Conservation (phyloP, 805 yeast species). For the Barnettozyma siamensis region DNA sequence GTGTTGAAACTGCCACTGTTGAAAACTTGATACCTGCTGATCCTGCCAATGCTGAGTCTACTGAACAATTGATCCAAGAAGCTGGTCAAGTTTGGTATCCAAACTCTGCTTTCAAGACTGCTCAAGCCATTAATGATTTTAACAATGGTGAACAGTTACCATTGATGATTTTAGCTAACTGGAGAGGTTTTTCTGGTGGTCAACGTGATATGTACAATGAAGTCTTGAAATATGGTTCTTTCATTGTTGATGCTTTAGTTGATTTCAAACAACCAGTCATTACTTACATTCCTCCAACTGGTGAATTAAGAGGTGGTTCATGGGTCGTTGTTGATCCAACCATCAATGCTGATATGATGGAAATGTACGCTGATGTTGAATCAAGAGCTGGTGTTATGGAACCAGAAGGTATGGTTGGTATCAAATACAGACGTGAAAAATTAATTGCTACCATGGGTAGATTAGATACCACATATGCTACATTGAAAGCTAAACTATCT, state of each 20-base stretch:
- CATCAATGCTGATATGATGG: constrained; percentile 95
- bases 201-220: constrained; percentile 99
- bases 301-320: constrained; percentile 99
- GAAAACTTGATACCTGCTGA: constrained; percentile 95
- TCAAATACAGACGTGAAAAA: constrained; percentile 93
- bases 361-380: constrained; percentile 96
- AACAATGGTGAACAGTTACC: constrained; percentile 98
- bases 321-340: constrained; percentile 99
- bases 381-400: constrained; percentile 97
- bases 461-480: constrained; percentile 71
- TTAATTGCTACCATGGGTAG: constrained; percentile 87
- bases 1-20: constrained; percentile 85
- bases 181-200: constrained; percentile 99
- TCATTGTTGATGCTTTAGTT: constrained; percentile 93
- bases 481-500: constrained; percentile 54
- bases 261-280: constrained; percentile 95
- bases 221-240: constrained; percentile 94
- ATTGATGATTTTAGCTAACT: constrained; percentile 93
- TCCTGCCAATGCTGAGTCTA: constrained; percentile 95
- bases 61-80: constrained; percentile 81
- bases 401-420: constrained; percentile 99
- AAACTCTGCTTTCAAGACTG: constrained; percentile 97
- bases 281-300: constrained; percentile 96
- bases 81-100: constrained; percentile 99
- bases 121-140: constrained; percentile 97